Evolutionary conservation across 352 stramenopile genomes (phyloP).

Genomic region (Pythium brassicae): DNA sequence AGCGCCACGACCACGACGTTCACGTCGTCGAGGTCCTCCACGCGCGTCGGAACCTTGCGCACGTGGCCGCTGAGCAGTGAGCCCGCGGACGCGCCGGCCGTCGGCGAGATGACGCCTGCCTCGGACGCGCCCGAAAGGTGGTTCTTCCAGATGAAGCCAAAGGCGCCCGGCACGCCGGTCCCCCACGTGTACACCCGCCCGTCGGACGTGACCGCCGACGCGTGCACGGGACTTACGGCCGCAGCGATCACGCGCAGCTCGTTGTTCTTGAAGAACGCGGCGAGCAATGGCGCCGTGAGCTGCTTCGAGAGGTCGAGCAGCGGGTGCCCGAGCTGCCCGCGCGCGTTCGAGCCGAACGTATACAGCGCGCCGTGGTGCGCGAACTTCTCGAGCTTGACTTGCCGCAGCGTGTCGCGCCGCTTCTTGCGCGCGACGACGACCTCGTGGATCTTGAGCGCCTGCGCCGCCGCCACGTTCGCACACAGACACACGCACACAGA

Average conservation of each 20-base stretch:
- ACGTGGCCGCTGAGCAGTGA: constrained; percentile 13
- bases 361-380: constrained; percentile 68
- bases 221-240: constrained; percentile 49
- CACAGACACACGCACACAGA: background rate
- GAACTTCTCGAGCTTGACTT: constrained; percentile 70
- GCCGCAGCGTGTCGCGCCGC: constrained; percentile 51
- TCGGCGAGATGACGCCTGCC: no score
- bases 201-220: constrained; percentile 54
- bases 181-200: constrained; percentile 74
- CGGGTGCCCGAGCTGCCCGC: constrained; percentile 50
- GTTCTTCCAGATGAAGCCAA: constrained; percentile 43
- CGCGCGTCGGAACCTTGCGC: constrained; percentile 36
- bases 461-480: background rate
- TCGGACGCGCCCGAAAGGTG: constrained; percentile 1
- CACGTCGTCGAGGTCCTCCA: constrained; percentile 68
- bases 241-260: constrained; percentile 50
- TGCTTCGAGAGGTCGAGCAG: constrained; percentile 33
- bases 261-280: constrained; percentile 67
- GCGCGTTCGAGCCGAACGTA: constrained; percentile 55
- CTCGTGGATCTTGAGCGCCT: constrained; percentile 60
- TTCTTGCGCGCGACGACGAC: constrained; percentile 61
- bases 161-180: constrained; percentile 51
- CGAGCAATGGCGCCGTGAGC: constrained; percentile 36
- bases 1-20: constrained; percentile 38
- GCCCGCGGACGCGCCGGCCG: background rate